Base-by-base conservation (phyloP, 257 asterid species). In the Mentha longifolia region DNA sequence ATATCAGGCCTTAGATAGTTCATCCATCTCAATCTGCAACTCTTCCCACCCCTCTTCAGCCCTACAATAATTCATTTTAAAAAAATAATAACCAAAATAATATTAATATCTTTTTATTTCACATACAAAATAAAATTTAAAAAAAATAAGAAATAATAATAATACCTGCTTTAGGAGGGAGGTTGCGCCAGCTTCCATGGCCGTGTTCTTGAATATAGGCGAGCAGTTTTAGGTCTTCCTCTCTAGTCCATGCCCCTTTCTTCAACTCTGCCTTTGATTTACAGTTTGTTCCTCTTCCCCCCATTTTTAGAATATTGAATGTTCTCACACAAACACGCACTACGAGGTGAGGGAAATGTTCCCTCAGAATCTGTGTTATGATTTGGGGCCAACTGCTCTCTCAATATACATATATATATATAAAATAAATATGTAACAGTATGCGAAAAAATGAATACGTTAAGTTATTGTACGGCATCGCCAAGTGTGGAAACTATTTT, bases 241-340 rank as follows among this genome's bases (percentile, higher is more conserved):
- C 91, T 52, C 85, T 65, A 19, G 84, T 83, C 91, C 91, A 86
- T 4, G 91, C 88, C 67, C 91, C 91, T 76, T 86, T 86, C 75
- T 83, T 86, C 70, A 81, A 14, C 80, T 79, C 83, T 64, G 46
- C 39, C 37, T 79, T 76, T 6, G 74, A 74, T 6, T 13, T 39
- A 74, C 67, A 19, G 7, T 43, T 37, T 50, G 73, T n/a, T 51
- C n/a, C 73, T 45, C 57, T n/a, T 51, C n/a, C 73, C 30, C 57
- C 75, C 85, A 80, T 85, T 58, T 59, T 17, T 55, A 57, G 77
- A 63, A 16, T 22, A 22, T 22, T 5, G 37, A 8, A 12, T 14
- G 1, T 5, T 4, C 20, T 9, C 14, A 22, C 3, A 78, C 37
- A 9, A 17, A 64, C 42, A 70, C 74, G 30, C 66, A 71, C 65